phyloP scores from a whole-genome alignment of 2,329 filamentous ascomycete genomes.

The Cordyceps javanica region DNA sequence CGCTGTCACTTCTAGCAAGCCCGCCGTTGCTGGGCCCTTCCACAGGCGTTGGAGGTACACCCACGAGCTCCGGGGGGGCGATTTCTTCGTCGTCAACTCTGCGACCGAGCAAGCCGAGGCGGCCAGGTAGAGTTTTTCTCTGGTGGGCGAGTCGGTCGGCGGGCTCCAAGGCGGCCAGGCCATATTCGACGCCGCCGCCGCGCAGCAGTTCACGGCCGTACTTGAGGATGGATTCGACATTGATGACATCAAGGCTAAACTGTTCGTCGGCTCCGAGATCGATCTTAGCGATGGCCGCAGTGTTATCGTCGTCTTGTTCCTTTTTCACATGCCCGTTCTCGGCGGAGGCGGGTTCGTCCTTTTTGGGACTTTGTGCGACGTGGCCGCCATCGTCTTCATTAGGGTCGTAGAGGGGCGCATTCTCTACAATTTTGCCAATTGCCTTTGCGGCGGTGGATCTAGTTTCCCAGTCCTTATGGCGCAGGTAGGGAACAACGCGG shows the following conservation, averaged over 20 bases:
- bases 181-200: constrained; percentile 81
- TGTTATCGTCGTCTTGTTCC: constrained; percentile 50
- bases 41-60: constrained; percentile 38
- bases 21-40: constrained; percentile 32
- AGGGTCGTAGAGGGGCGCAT: constrained; percentile 82
- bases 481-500: constrained; percentile 88
- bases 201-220: constrained; percentile 80
- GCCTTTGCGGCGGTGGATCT: constrained; percentile 89
- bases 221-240: constrained; percentile 73
- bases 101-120: constrained; percentile 78
- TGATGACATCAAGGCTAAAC: constrained; percentile 66
- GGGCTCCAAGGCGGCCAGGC: constrained; percentile 74
- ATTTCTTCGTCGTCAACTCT: constrained; percentile 81
- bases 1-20: constrained; percentile 29
- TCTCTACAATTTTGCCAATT: constrained; percentile 86
- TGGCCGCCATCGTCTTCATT: constrained; percentile 71
- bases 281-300: constrained; percentile 13
- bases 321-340: constrained; percentile 41
- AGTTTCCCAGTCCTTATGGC: constrained; percentile 96
- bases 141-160: constrained; percentile 75
- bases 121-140: constrained; percentile 77
- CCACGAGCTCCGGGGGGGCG: constrained; percentile 39
- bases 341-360: constrained; percentile 35
- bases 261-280: constrained; percentile 49
- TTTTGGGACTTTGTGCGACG: constrained; percentile 36